phyloP scores from a whole-genome alignment of 257 asterid species.

The Primulina eburnea region DNA sequence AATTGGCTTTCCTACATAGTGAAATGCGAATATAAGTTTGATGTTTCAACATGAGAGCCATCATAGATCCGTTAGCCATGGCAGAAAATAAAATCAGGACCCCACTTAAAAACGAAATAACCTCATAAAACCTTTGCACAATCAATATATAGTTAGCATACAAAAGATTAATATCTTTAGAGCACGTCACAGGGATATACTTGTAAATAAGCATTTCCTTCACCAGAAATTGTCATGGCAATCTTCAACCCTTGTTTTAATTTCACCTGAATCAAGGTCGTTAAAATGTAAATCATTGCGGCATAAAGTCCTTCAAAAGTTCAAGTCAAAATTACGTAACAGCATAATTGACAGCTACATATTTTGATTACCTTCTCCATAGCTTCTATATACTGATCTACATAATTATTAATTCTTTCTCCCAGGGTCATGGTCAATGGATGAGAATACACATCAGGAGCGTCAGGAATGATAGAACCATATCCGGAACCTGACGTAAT shows the following conservation, averaged over 20 bases:
- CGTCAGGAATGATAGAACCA: slow-evolving; percentile 86
- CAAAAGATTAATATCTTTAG: slow-evolving; percentile 18
- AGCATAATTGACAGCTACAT: slow-evolving; percentile 9
- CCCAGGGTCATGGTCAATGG: slow-evolving; percentile 63
- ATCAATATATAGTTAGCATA: slow-evolving; percentile 4
- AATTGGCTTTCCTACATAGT: slow-evolving; percentile 73
- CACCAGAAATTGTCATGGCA: slow-evolving; percentile 89
- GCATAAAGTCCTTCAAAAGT: slow-evolving; percentile 6
- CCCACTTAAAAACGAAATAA: background rate
- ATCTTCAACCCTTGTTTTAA: slow-evolving; percentile 89
- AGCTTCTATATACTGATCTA: slow-evolving; percentile 73
- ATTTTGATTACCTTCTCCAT: slow-evolving; percentile 79
- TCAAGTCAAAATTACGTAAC: slow-evolving; percentile 11
- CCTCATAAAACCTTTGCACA: background rate
- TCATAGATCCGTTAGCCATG: background rate
- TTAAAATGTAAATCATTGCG: slow-evolving; percentile 21
- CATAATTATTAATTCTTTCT: slow-evolving; percentile 61
- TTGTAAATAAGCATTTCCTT: slow-evolving; percentile 92
- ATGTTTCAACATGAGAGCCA: background rate
- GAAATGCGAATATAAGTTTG: slow-evolving; percentile 17
- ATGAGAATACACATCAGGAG: slow-evolving; percentile 69
- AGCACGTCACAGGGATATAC: slow-evolving; percentile 36
- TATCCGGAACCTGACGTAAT: slow-evolving; percentile 68
- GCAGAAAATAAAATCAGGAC: background rate
- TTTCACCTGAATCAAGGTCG: slow-evolving; percentile 58